phyloP scores from a whole-genome alignment of 2,329 filamentous ascomycete species.

The Microdochium paspali region DNA sequence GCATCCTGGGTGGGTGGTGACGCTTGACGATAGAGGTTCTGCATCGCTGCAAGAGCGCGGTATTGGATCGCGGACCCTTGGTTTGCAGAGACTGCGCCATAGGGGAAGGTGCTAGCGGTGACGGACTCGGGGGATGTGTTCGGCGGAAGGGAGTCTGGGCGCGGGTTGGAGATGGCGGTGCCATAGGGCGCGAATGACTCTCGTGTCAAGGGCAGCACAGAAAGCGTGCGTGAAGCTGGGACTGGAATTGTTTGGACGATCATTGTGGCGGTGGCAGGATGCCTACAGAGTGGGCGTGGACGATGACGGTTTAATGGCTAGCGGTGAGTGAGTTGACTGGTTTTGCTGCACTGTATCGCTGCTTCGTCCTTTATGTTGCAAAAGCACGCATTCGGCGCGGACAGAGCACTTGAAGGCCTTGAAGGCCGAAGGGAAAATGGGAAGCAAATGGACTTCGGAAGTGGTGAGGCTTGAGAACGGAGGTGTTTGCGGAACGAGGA shows the following conservation, averaged over 20 bases:
- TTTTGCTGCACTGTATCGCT: no score
- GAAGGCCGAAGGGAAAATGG: no score
- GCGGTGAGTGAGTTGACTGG: no score
- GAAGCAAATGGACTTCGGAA: no score
- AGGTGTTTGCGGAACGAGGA: no score
- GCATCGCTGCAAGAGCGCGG: constrained; percentile 64
- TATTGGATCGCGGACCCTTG: constrained; percentile 87
- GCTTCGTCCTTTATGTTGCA: no score
- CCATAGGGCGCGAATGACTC: constrained; percentile 70
- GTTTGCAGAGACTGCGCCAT: constrained; percentile 56
- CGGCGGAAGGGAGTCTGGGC: constrained; percentile 40
- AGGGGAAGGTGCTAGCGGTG: constrained; percentile 20
- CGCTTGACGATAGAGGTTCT: constrained; percentile 52
- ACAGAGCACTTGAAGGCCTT: no score
- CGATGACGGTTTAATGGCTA: no score
- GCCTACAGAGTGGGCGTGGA: background rate
- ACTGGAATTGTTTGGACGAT: constrained; percentile 14
- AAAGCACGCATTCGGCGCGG: no score
- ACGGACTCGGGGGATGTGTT: constrained; percentile 15
- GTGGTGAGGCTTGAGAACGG: no score
- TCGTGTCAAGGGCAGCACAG: constrained; percentile 57
- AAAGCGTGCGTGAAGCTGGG: constrained; percentile 29
- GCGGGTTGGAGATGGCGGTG: constrained; percentile 69
- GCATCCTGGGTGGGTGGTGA: constrained; percentile 44
- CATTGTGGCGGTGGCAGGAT: constrained; percentile 9